A percentile compares a stretch with the other conserved stretches of the same genome.
These are phyloP conservation scores for Rhizopus stolonifer DNA, from an alignment of 371 early-diverging fungal species.

Conservation along the genomic window DNA sequence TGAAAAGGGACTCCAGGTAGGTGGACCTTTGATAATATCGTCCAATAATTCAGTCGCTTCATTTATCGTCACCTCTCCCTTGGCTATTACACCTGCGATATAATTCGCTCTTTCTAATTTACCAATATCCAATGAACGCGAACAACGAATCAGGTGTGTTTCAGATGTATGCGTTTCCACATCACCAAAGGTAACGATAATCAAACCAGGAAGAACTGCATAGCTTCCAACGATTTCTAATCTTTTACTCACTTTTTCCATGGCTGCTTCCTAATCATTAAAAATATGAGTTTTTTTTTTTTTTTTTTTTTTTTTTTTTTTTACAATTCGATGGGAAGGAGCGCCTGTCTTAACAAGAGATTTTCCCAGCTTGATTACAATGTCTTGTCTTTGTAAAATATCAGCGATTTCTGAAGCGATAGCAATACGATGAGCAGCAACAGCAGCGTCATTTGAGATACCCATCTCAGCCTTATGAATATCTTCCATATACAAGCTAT, in stretches of 20 bases:
- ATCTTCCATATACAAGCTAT: constrained; percentile 27
- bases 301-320: too few relatives aligned
- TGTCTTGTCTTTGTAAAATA: constrained; percentile 67
- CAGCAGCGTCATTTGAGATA: constrained; percentile 13
- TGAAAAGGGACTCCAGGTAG: constrained; percentile 48
- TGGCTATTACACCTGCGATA: constrained; percentile 51
- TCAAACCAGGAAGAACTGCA: constrained; percentile 62
- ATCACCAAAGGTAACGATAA: constrained; percentile 72
- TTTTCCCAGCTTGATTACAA: constrained; percentile 67
- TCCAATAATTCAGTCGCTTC: constrained; percentile 61
- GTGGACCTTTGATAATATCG: constrained; percentile 51
- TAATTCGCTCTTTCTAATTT: constrained; percentile 60
- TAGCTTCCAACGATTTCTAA: constrained; percentile 63
- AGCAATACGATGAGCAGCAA: constrained; percentile 25
- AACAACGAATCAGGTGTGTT: constrained; percentile 63
- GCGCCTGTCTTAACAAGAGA: constrained; percentile 72
- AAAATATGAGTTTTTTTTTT: constrained; percentile 2
- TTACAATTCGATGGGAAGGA: constrained; percentile 71
- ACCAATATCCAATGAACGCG: constrained; percentile 61
- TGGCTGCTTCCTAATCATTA: constrained; percentile 58
- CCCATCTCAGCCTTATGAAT: constrained; percentile 31
- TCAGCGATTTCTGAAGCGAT: constrained; percentile 45
- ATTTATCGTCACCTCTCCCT: constrained; percentile 41
- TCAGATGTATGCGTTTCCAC: constrained; percentile 73
- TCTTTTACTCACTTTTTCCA: constrained; percentile 55